phyloP scores from a whole-genome alignment of 1,284 basidiomycete genomes.

The Tylopilus sp. region DNA sequence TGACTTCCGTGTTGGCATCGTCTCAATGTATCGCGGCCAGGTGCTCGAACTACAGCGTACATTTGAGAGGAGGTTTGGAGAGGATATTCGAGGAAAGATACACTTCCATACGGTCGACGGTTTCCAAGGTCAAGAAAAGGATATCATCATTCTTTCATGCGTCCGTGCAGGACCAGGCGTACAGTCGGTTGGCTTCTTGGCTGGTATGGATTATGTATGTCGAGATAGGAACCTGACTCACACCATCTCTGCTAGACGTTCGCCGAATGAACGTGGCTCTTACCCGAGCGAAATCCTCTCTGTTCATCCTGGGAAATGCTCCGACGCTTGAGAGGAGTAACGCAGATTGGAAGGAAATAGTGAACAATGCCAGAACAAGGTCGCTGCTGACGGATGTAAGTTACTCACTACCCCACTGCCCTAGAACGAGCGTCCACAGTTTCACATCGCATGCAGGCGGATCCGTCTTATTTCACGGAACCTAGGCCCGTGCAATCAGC shows the following conservation, averaged over 20 bases:
- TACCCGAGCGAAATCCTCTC: slow-evolving; percentile 89
- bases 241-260: slow-evolving; percentile 46
- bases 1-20: slow-evolving; percentile 79
- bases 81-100: slow-evolving; percentile 65
- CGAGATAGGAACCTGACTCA: slow-evolving; percentile 6
- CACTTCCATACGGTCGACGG: slow-evolving; percentile 98
- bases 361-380: slow-evolving; percentile 67
- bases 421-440: neutral
- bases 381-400: slow-evolving; percentile 52
- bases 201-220: slow-evolving; percentile 46
- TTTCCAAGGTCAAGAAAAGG: slow-evolving; percentile 97
- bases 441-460: slow-evolving; percentile 30
- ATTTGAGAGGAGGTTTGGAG: slow-evolving; percentile 73
- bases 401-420: slow-evolving; percentile 2
- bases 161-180: slow-evolving; percentile 86
- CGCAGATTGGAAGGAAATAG: slow-evolving; percentile 71
- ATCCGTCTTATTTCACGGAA: slow-evolving; percentile 38
- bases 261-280: slow-evolving; percentile 97
- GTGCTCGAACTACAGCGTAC: slow-evolving; percentile 69
- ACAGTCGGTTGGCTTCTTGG: slow-evolving; percentile 81
- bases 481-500: slow-evolving; percentile 7
- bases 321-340: slow-evolving; percentile 84
- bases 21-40: slow-evolving; percentile 96
- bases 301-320: slow-evolving; percentile 91
- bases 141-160: slow-evolving; percentile 92